Conservation (phyloP, 2,329 filamentous ascomycete species). For the Xylaria sp. region DNA sequence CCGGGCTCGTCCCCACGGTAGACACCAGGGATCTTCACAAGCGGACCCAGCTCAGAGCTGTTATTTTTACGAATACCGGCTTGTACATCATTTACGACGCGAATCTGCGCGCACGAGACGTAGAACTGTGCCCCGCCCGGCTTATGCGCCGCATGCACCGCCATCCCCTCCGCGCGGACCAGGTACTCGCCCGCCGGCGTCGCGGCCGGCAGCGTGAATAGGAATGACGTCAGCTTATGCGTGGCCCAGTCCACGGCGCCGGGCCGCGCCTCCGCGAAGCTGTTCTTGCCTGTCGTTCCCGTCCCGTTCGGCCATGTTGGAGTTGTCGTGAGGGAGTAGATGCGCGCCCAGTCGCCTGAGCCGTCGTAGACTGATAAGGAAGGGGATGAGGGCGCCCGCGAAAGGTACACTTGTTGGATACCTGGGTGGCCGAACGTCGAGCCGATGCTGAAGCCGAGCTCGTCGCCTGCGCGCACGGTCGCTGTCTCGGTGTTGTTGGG, state of each 20-base stretch:
- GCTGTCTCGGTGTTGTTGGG: conserved; percentile 28
- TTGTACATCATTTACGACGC: conserved; percentile 9
- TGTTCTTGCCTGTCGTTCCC: conserved; percentile 12
- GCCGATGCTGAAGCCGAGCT: conserved; percentile 37
- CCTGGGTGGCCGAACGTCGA: conserved; percentile 41
- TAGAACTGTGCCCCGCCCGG: conserved; percentile 39
- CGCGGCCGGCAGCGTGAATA: conserved; percentile 31
- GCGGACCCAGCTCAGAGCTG: conserved; percentile 15
- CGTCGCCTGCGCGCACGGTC: conserved; percentile 30
- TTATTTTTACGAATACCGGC: background rate
- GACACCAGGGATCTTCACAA: conserved; percentile 37
- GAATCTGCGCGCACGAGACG: conserved; percentile 39
- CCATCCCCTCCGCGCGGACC: conserved; percentile 40
- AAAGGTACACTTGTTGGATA: conserved; percentile 40
- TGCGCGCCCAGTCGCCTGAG: conserved; percentile 35
- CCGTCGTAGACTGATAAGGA: conserved; percentile 35
- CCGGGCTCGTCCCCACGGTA: conserved; percentile 38
- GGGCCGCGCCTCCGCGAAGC: conserved; percentile 21
- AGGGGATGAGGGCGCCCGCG: conserved; percentile 26
- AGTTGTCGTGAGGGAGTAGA: conserved; percentile 36
- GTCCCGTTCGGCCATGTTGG: conserved; percentile 22
- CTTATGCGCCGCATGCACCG: conserved; percentile 43
- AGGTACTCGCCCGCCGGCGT: conserved; percentile 42
- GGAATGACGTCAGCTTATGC: conserved; percentile 38
- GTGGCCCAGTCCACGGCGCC: conserved; percentile 37